phyloP scores from a whole-genome alignment of 2,329 filamentous ascomycete genomes.

The Ophiostoma tasmaniense region DNA sequence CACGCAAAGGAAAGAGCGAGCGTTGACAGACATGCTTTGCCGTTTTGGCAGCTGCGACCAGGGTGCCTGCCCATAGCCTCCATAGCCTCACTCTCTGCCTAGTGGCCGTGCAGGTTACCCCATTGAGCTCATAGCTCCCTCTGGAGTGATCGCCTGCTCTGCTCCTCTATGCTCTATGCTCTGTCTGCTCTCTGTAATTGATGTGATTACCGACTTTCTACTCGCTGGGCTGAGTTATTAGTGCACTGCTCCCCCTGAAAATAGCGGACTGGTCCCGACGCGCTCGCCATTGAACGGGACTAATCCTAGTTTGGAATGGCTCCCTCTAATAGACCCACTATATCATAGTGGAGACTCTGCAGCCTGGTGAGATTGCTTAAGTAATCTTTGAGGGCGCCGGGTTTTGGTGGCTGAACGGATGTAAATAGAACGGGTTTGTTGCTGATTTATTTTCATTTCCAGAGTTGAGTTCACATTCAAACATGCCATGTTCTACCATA shows the following conservation, averaged over 20 bases:
- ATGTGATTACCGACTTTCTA: neutral
- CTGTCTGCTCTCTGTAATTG: too few relatives aligned
- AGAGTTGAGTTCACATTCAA: too few relatives aligned
- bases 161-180: too few relatives aligned
- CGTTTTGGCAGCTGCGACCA: neutral
- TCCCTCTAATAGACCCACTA: neutral
- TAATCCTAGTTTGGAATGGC: neutral
- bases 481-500: too few relatives aligned
- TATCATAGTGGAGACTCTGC: neutral
- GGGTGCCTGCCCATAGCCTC: neutral
- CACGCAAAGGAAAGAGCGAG: constrained; percentile 1
- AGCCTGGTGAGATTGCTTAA: constrained; percentile 5
- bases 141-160: neutral
- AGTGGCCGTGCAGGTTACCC: neutral
- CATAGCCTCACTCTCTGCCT: constrained; percentile 1
- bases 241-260: neutral
- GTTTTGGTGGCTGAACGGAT: neutral
- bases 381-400: neutral
- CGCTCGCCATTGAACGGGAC: neutral
- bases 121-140: neutral
- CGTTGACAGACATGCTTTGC: neutral
- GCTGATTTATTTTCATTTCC: too few relatives aligned
- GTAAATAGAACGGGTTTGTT: neutral
- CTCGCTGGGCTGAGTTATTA: neutral
- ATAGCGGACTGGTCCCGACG: neutral